Percentiles rank a stretch among this genome's conserved stretches.
These are phyloP conservation scores for Suillus fuscotomentosus DNA, from an alignment of 768 basidiomycete genomes.

Conservation along the genomic window DNA sequence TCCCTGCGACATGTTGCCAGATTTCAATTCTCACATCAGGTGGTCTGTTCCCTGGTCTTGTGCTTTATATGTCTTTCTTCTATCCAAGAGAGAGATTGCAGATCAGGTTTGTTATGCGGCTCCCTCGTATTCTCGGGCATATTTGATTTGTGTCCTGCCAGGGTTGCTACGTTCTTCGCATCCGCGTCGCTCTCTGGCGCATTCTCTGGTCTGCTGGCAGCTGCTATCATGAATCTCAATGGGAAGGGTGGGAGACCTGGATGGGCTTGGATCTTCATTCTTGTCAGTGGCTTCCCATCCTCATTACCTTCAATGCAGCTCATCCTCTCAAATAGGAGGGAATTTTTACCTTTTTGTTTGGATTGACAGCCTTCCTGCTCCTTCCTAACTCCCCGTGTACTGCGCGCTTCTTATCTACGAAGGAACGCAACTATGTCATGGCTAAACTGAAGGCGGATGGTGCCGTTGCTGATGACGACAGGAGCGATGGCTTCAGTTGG, in stretches of 20 bases:
- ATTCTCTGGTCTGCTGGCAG: conserved; percentile 64
- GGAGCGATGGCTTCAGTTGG: conserved; percentile 54
- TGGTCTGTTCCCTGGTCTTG: conserved; percentile 57
- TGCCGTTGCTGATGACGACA: conserved; percentile 39
- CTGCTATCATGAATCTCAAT: conserved; percentile 58
- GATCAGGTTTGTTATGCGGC: conserved; percentile 12
- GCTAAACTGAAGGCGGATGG: conserved; percentile 20
- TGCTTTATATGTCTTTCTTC: conserved; percentile 55
- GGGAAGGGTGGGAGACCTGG: conserved; percentile 49
- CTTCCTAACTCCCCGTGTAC: conserved; percentile 43
- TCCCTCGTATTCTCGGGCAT: background rate
- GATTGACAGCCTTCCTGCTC: conserved; percentile 47
- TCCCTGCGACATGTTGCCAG: background rate
- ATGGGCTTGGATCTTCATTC: conserved; percentile 63
- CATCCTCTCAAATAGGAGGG: conserved; percentile 42
- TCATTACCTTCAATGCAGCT: background rate
- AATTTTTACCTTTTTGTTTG: conserved; percentile 59
- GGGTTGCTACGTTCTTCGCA: conserved; percentile 39
- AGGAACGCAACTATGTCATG: conserved; percentile 49
- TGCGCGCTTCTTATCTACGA: conserved; percentile 47
- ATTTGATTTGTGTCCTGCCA: conserved; percentile 15
- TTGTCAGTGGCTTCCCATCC: conserved; percentile 28
- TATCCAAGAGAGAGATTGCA: conserved; percentile 32
- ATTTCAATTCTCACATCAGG: conserved; percentile 31
- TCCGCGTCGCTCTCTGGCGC: conserved; percentile 55